These are phyloP conservation scores for Westerdykella ornata DNA, from an alignment of 2,329 filamentous ascomycete species.

Conservation along the genomic window DNA sequence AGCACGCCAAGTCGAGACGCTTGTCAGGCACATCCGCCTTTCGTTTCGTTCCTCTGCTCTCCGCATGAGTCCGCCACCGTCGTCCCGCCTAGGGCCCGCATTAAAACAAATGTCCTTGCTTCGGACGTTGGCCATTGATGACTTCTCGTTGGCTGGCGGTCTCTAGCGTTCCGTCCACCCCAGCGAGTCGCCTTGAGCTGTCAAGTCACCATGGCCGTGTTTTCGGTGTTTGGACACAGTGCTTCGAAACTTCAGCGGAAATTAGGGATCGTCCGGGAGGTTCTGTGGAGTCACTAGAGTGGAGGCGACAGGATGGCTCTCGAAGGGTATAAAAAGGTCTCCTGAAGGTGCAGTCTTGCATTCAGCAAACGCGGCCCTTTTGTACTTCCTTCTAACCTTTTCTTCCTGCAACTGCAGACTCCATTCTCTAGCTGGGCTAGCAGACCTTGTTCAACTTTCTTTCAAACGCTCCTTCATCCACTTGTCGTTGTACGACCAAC, in stretches of 20 bases:
- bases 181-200: conserved; percentile 25
- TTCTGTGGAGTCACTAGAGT: conserved; percentile 6
- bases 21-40: neutral
- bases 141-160: conserved; percentile 27
- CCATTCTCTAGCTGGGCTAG: conserved; percentile 31
- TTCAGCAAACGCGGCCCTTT: conserved; percentile 16
- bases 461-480: conserved; percentile 12
- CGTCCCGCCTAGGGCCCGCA: conserved; percentile 18
- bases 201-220: conserved; percentile 11
- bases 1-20: neutral
- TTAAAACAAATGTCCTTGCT: conserved; percentile 23
- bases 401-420: conserved; percentile 12
- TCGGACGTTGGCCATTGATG: conserved; percentile 8
- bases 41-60: neutral
- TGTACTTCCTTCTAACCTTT: conserved; percentile 6
- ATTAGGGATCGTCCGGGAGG: conserved; percentile 25
- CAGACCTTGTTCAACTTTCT: conserved; percentile 9
- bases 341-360: conserved; percentile 6
- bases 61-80: conserved; percentile 4
- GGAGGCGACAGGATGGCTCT: conserved; percentile 6
- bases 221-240: conserved; percentile 21
- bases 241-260: conserved; percentile 20
- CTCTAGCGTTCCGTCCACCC: conserved; percentile 11
- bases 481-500: conserved; percentile 13
- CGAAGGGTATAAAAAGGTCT: conserved; percentile 21